phyloP scores from a whole-genome alignment of 176 grass and related monocot genomes.

The Neostapfia colusana region DNA sequence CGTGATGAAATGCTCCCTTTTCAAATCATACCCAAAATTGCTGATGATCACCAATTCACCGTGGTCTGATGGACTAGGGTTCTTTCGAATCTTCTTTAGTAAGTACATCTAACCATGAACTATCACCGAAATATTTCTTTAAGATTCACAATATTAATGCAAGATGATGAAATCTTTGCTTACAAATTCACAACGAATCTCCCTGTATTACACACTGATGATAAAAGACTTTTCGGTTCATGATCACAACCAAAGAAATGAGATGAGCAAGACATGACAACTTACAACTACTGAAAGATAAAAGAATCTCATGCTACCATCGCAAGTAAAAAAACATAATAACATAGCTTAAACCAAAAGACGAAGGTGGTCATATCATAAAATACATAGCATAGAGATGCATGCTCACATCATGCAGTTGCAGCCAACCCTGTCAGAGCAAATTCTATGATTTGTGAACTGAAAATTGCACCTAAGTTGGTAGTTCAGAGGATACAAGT shows the following conservation, averaged over 20 bases:
- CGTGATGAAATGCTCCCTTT: no score
- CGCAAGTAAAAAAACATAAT: neutral
- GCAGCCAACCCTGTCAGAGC: no score
- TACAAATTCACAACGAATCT: neutral
- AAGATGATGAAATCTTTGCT: neutral
- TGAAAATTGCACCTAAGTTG: neutral
- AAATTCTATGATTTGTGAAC: neutral
- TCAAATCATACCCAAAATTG: no score
- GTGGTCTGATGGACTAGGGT: no score
- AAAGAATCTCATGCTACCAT: neutral
- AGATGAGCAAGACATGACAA: neutral
- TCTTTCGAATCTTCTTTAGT: no score
- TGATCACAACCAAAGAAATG: neutral
- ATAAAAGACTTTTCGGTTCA: neutral
- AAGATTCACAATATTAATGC: neutral
- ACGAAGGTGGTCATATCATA: neutral
- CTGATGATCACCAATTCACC: no score
- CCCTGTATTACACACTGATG: neutral
- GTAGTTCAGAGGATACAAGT: neutral
- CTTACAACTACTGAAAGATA: neutral
- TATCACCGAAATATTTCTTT: neutral
- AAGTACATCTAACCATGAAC: neutral
- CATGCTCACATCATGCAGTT: neutral
- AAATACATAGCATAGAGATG: constrained; percentile 5
- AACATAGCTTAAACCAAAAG: neutral